Conservation (phyloP, 257 asterid genomes). For the Verbascum thapsus region DNA sequence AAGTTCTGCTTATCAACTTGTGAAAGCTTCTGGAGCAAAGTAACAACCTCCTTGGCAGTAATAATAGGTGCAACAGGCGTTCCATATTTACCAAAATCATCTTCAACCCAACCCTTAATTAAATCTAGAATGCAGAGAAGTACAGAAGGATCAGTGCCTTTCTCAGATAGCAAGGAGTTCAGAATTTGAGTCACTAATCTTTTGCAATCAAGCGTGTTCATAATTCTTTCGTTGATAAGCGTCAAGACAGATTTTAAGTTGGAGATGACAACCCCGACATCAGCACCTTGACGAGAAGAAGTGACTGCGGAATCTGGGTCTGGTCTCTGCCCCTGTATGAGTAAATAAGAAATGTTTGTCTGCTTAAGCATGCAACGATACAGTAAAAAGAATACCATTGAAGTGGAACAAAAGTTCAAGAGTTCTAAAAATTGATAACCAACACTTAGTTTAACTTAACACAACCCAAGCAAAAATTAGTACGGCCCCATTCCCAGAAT, state of each 20-base stretch:
- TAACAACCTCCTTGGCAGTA: slow-evolving; percentile 81
- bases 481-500: slow-evolving; percentile 21
- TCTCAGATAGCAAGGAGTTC: slow-evolving; percentile 85
- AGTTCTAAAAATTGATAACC: slow-evolving; percentile 16
- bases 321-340: slow-evolving; percentile 77
- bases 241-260: slow-evolving; percentile 83
- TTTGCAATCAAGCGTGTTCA: slow-evolving; percentile 91
- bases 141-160: slow-evolving; percentile 89
- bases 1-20: slow-evolving; percentile 92
- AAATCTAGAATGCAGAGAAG: slow-evolving; percentile 89
- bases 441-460: slow-evolving; percentile 10
- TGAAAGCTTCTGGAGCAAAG: slow-evolving; percentile 96
- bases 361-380: slow-evolving; percentile 20
- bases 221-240: slow-evolving; percentile 82
- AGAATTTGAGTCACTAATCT: slow-evolving; percentile 81
- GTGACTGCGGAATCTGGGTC: slow-evolving; percentile 93
- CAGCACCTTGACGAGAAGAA: slow-evolving; percentile 97
- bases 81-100: slow-evolving; percentile 82
- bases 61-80: slow-evolving; percentile 61
- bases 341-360: slow-evolving; percentile 25
- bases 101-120: slow-evolving; percentile 87
- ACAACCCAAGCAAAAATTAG: slow-evolving; percentile 21
- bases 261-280: slow-evolving; percentile 78
- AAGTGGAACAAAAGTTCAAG: slow-evolving; percentile 14
- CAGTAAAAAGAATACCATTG: neutral